Conservation (phyloP, 352 stramenopile genomes). For the Pythium volutum region DNA sequence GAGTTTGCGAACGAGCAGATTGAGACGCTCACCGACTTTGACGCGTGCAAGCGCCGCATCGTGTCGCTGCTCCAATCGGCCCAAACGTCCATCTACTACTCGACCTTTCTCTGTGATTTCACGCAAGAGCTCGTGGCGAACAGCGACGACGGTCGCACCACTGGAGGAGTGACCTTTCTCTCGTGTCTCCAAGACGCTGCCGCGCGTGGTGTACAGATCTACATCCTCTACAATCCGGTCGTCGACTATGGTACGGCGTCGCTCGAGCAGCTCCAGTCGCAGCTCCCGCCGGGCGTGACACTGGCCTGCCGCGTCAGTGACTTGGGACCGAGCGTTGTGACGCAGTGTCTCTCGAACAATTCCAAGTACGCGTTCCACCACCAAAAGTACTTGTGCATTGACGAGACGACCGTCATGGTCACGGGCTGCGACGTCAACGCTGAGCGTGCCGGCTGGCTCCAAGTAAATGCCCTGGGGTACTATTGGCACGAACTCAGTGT, state of each 20-base stretch:
- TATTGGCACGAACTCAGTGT: constrained; percentile 80
- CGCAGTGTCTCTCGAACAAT: constrained; percentile 61
- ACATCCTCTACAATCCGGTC: constrained; percentile 73
- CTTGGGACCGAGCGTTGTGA: constrained; percentile 44
- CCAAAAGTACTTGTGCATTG: constrained; percentile 76
- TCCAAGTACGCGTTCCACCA: constrained; percentile 82
- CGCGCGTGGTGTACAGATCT: constrained; percentile 55
- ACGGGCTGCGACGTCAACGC: constrained; percentile 76
- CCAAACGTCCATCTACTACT: constrained; percentile 67
- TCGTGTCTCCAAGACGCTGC: constrained; percentile 57
- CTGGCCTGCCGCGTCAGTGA: constrained; percentile 67
- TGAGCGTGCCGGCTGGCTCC: constrained; percentile 67
- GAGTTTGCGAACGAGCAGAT: constrained; percentile 44
- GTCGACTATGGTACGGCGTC: constrained; percentile 72
- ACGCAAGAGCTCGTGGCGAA: constrained; percentile 37
- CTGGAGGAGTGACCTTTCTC: constrained; percentile 50
- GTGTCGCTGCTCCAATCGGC: constrained; percentile 54
- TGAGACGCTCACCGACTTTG: constrained; percentile 51
- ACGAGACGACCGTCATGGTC: constrained; percentile 63
- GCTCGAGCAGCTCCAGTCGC: constrained; percentile 38
- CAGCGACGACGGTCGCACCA: constrained; percentile 20
- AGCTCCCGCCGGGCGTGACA: constrained; percentile 45
- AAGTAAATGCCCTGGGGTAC: constrained; percentile 57
- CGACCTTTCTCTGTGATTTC: constrained; percentile 80
- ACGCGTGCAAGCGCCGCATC: constrained; percentile 60